Evolutionary conservation across 2,329 filamentous ascomycete genomes (phyloP).

Genomic region (Colletotrichum cordylinicola): DNA sequence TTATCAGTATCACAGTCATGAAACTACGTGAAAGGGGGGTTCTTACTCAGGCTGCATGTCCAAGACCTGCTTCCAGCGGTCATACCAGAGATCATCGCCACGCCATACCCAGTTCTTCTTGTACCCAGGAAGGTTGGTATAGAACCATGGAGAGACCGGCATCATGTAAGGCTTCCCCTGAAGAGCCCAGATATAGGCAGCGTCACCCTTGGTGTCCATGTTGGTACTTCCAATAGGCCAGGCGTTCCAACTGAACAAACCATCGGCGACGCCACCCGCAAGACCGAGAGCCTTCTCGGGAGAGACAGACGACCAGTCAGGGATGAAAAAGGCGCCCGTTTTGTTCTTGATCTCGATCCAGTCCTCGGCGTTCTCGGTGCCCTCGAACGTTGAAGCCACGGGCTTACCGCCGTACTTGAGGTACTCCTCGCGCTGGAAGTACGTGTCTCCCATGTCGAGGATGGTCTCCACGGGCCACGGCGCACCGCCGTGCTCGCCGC

Average conservation of each 20-base stretch:
- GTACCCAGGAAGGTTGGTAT: constrained; percentile 61
- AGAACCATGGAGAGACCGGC: constrained; percentile 66
- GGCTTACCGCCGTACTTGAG: constrained; percentile 32
- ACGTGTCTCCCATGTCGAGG: constrained; percentile 7
- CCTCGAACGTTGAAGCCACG: constrained; percentile 50
- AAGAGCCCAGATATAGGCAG: constrained; percentile 21
- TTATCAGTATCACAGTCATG: constrained; percentile 23
- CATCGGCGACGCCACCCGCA: constrained; percentile 31
- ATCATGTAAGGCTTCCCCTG: constrained; percentile 47
- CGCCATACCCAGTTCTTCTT: constrained; percentile 69
- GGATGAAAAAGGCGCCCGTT: constrained; percentile 47
- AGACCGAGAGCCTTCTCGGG: constrained; percentile 24
- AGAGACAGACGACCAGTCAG: constrained; percentile 47
- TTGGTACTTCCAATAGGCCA: constrained; percentile 37
- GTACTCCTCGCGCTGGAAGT: constrained; percentile 16
- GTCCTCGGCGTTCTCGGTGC: constrained; percentile 42
- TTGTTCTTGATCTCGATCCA: constrained; percentile 47
- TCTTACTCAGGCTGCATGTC: constrained; percentile 58
- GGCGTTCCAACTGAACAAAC: constrained; percentile 41
- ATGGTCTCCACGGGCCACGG: constrained; percentile 23
- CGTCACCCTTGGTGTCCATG: constrained; percentile 24
- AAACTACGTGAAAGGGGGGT: constrained; percentile 56
- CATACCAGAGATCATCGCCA: constrained; percentile 65
- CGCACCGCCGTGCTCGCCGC: constrained; percentile 15
- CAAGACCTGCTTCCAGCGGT: constrained; percentile 61